A percentile compares a stretch with the other conserved stretches of the same genome.
phyloP scores from a whole-genome alignment of 805 yeast genomes.

The Teunomyces tritomae region DNA sequence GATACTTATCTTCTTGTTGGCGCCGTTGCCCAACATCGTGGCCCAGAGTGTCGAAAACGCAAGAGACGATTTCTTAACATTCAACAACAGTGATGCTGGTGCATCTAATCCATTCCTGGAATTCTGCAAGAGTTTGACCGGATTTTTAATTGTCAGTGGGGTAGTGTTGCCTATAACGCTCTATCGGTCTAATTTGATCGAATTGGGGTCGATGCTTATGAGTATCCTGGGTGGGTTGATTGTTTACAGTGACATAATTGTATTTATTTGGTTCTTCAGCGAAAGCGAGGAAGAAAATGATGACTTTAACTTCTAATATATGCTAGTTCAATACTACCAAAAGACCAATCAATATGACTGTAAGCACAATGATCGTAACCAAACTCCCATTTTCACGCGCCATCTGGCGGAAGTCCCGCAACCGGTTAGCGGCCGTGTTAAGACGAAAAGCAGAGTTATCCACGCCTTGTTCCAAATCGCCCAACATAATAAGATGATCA shows the following conservation, averaged over 20 bases:
- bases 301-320: slow-evolving; percentile 38
- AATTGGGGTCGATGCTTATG: slow-evolving; percentile 41
- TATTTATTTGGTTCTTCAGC: slow-evolving; percentile 46
- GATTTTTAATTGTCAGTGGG: slow-evolving; percentile 43
- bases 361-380: slow-evolving; percentile 39
- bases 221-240: slow-evolving; percentile 44
- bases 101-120: slow-evolving; percentile 39
- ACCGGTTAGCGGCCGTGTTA: slow-evolving; percentile 28
- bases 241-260: slow-evolving; percentile 43
- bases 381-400: slow-evolving; percentile 43
- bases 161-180: slow-evolving; percentile 41
- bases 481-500: slow-evolving; percentile 39
- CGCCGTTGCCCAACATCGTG: slow-evolving; percentile 45
- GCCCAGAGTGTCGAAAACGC: slow-evolving; percentile 35
- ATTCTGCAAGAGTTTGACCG: slow-evolving; percentile 37
- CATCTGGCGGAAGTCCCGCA: slow-evolving; percentile 30
- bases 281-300: slow-evolving; percentile 45
- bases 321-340: slow-evolving; percentile 39
- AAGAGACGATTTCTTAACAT: slow-evolving; percentile 44
- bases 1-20: slow-evolving; percentile 39
- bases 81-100: slow-evolving; percentile 38
- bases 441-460: slow-evolving; percentile 31
- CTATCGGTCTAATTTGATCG: slow-evolving; percentile 36
- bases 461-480: slow-evolving; percentile 42
- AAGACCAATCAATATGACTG: slow-evolving; percentile 37